phyloP scores from a whole-genome alignment of 1,139 yeast genomes.

The Debaryomyces fabryi region DNA sequence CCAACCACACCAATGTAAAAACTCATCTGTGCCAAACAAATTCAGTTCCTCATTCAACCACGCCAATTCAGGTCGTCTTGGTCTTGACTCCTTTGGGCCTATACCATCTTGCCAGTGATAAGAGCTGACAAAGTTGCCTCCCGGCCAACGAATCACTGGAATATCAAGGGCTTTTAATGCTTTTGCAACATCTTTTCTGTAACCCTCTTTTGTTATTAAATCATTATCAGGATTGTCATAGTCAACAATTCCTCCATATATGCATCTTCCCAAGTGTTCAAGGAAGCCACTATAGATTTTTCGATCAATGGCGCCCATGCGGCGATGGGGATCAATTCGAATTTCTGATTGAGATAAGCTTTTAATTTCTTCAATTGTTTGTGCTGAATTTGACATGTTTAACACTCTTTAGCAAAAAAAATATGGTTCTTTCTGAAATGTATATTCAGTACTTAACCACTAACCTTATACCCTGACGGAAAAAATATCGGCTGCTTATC shows the following conservation, averaged over 20 bases:
- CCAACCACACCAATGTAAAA: conserved; percentile 32
- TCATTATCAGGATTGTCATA: conserved; percentile 20
- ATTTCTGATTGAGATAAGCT: conserved; percentile 9
- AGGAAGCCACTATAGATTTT: conserved; percentile 33
- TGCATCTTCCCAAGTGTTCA: conserved; percentile 36
- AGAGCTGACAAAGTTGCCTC: conserved; percentile 35
- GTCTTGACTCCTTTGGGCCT: conserved; percentile 30
- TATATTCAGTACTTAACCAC: not conserved
- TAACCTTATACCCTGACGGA: not conserved
- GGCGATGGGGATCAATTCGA: conserved; percentile 22
- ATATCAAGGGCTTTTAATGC: conserved; percentile 30
- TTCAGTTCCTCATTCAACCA: conserved; percentile 34
- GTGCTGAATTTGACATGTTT: conserved; percentile 12
- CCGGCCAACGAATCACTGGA: conserved; percentile 38
- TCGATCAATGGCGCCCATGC: conserved; percentile 23
- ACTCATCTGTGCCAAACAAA: conserved; percentile 35
- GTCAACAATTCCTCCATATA: conserved; percentile 37
- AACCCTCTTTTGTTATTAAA: conserved; percentile 25
- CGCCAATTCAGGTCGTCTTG: conserved; percentile 34
- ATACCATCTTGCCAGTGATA: conserved; percentile 38
- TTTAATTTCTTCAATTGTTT: conserved; percentile 1
- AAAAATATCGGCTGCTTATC: not conserved
- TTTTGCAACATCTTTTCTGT: conserved; percentile 28
- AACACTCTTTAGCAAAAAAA: conserved; percentile 11
- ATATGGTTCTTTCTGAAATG: not conserved